phyloP scores from a whole-genome alignment of 2,329 filamentous ascomycete species.

The Microdochium trichocladiopsis region DNA sequence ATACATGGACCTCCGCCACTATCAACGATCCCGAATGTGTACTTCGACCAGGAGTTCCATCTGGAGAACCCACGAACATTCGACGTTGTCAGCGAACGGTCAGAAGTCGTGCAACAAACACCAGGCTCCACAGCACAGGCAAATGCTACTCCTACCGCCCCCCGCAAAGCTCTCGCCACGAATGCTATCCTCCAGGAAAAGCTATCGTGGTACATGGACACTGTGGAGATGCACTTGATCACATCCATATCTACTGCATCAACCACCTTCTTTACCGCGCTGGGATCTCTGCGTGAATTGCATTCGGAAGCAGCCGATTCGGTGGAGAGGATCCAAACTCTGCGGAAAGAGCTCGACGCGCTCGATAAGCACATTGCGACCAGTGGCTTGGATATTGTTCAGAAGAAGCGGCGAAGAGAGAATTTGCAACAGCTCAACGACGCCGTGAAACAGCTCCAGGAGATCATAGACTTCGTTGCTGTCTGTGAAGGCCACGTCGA shows the following conservation, averaged over 20 bases:
- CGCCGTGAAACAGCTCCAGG: slow-evolving; percentile 74
- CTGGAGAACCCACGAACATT: slow-evolving; percentile 95
- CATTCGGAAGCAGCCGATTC: slow-evolving; percentile 91
- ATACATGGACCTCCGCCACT: slow-evolving; percentile 73
- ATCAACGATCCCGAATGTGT: slow-evolving; percentile 86
- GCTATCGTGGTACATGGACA: slow-evolving; percentile 99
- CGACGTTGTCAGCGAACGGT: slow-evolving; percentile 91
- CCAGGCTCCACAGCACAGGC: slow-evolving; percentile 45
- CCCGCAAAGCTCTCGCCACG: slow-evolving; percentile 83
- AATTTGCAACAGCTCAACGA: slow-evolving; percentile 79
- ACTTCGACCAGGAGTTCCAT: slow-evolving; percentile 92
- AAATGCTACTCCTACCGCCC: slow-evolving; percentile 52
- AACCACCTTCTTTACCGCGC: slow-evolving; percentile 89
- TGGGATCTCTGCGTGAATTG: slow-evolving; percentile 84
- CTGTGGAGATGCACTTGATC: slow-evolving; percentile 93
- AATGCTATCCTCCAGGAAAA: slow-evolving; percentile 98
- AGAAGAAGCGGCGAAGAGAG: slow-evolving; percentile 72
- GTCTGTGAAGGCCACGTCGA: slow-evolving; percentile 78
- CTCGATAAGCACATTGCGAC: slow-evolving; percentile 84
- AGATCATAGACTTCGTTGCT: slow-evolving; percentile 68
- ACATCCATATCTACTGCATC: slow-evolving; percentile 94
- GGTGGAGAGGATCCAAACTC: slow-evolving; percentile 73
- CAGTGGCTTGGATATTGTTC: slow-evolving; percentile 77
- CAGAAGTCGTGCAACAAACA: slow-evolving; percentile 78
- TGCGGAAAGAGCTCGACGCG: slow-evolving; percentile 71